phyloP scores from a whole-genome alignment of 2,329 filamentous ascomycete genomes.

The Trichophyton mentagrophytes region DNA sequence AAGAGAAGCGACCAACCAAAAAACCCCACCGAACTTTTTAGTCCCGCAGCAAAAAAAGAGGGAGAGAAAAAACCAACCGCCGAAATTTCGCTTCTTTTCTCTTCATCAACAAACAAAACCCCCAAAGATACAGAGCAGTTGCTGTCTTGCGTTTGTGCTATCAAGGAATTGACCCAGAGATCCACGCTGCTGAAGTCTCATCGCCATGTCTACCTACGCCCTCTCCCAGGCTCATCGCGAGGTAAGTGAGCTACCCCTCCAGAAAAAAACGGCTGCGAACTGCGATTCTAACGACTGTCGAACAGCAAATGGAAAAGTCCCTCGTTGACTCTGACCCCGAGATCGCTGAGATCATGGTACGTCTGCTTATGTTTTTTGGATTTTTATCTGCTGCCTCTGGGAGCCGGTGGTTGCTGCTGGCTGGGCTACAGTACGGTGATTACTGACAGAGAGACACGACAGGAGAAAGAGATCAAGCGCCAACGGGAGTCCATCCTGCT shows the following conservation, averaged over 20 bases:
- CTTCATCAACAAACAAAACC: background rate
- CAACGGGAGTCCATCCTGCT: conserved; percentile 97
- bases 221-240: conserved; percentile 54
- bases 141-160: background rate
- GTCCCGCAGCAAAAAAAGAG: background rate
- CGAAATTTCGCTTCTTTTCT: background rate
- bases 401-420: background rate
- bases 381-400: background rate
- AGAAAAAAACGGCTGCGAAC: background rate
- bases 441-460: conserved; percentile 8
- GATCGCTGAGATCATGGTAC: conserved; percentile 92
- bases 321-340: conserved; percentile 84
- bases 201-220: conserved; percentile 43
- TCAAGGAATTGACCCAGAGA: background rate
- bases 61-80: conserved; percentile 1
- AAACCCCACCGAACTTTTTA: background rate
- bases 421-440: background rate
- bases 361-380: conserved; percentile 19
- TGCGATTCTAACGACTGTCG: background rate
- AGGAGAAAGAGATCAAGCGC: conserved; percentile 89
- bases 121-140: background rate
- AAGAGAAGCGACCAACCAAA: background rate
- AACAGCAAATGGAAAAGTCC: conserved; percentile 87
- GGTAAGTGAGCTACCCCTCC: conserved; percentile 33
- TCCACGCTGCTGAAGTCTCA: conserved; percentile 9